Percentiles rank a stretch among this genome's conserved stretches.
These are phyloP conservation scores for Starmerella powellii DNA, from an alignment of 805 yeast genomes.

Conservation along the genomic window DNA sequence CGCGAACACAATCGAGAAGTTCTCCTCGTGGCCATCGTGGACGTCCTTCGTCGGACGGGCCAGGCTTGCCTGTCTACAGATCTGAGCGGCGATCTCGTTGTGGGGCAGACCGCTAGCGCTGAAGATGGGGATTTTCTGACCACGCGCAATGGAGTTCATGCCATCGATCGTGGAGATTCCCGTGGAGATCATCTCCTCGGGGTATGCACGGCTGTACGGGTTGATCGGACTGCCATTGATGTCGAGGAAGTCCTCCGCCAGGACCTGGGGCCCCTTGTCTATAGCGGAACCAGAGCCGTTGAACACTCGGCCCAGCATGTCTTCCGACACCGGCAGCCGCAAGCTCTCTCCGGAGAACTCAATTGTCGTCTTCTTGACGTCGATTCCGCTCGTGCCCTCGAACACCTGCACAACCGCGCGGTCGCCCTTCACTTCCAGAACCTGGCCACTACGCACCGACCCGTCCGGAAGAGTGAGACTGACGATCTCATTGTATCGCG, in stretches of 20 bases:
- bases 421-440: conserved; percentile 91
- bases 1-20: conserved; percentile 96
- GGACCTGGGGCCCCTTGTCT: conserved; percentile 95
- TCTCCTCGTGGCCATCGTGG: conserved; percentile 99
- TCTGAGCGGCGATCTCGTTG: conserved; percentile 98
- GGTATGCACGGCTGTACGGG: conserved; percentile 96
- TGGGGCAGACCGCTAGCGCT: conserved; percentile 99
- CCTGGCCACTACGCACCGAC: conserved; percentile 89
- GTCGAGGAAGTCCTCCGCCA: conserved; percentile 97
- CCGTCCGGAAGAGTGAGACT: conserved; percentile 96
- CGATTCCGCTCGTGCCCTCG: conserved; percentile 98
- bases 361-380: conserved; percentile 92
- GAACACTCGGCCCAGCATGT: conserved; percentile 92
- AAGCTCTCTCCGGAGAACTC: conserved; percentile 94
- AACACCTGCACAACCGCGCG: conserved; percentile 98
- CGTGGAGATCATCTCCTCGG: conserved; percentile 99
- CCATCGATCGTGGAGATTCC: conserved; percentile 98
- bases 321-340: conserved; percentile 92
- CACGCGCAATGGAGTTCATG: conserved; percentile 99
- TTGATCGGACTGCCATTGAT: conserved; percentile 98
- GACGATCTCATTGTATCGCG: conserved; percentile 92
- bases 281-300: conserved; percentile 99
- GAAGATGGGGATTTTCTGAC: conserved; percentile 98
- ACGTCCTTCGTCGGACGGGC: conserved; percentile 99
- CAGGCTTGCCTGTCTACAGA: conserved; percentile 98